These are phyloP conservation scores for Suillus weaverae DNA, from an alignment of 768 basidiomycete genomes.

Conservation along the genomic window DNA sequence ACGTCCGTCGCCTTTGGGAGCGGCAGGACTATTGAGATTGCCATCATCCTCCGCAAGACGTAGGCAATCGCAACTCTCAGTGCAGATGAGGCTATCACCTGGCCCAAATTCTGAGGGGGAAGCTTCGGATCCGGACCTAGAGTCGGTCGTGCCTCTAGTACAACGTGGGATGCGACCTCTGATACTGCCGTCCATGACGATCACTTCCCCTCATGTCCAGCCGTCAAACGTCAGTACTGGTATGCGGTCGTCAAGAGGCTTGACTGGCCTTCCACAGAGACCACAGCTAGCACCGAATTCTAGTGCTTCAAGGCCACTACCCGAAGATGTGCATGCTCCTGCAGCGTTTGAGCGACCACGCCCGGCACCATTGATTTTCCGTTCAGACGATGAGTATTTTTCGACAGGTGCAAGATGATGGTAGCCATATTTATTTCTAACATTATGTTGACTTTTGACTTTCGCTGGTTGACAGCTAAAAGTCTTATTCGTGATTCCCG, in stretches of 20 bases:
- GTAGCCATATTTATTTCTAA: conserved; percentile 3
- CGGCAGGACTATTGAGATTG: not conserved
- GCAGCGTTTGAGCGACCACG: conserved; percentile 41
- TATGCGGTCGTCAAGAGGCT: conserved; percentile 28
- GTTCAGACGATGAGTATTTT: conserved; percentile 15
- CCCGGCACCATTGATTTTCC: conserved; percentile 39
- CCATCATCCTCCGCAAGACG: not conserved
- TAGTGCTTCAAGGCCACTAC: conserved; percentile 25
- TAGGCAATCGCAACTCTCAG: conserved; percentile 1
- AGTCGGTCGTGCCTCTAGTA: not conserved
- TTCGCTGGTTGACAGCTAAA: conserved; percentile 3
- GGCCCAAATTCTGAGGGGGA: conserved; percentile 7
- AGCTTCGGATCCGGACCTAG: not conserved
- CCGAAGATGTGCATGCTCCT: conserved; percentile 18
- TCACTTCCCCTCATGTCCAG: conserved; percentile 20
- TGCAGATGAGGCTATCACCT: not conserved
- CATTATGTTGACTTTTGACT: not conserved
- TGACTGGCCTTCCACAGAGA: conserved; percentile 21
- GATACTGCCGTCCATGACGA: conserved; percentile 18
- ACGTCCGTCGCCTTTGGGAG: not conserved
- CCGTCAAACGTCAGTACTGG: conserved; percentile 3
- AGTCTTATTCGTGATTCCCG: not conserved
- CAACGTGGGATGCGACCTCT: conserved; percentile 7
- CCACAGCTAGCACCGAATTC: conserved; percentile 30
- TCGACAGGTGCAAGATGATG: conserved; percentile 16